phyloP scores from a whole-genome alignment of 2,329 filamentous ascomycete genomes.

The Colletotrichum lentis region DNA sequence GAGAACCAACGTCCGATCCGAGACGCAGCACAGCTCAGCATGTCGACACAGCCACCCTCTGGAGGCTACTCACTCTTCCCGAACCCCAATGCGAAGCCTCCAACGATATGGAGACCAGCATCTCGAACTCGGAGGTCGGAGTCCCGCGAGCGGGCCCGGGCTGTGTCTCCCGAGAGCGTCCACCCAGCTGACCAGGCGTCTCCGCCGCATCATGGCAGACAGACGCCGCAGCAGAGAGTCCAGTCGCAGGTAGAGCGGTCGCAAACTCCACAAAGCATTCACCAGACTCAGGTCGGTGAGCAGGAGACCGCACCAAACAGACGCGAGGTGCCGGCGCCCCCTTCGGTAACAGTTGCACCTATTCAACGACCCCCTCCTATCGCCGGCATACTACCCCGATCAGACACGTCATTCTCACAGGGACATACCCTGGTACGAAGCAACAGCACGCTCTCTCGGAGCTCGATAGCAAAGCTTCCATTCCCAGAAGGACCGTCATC shows the following conservation, averaged over 20 bases:
- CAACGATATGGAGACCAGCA: constrained; percentile 53
- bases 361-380: constrained; percentile 53
- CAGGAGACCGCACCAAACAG: constrained; percentile 21
- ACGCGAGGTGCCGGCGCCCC: constrained; percentile 27
- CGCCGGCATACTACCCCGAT: constrained; percentile 55
- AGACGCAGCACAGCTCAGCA: constrained; percentile 40
- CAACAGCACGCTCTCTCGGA: constrained; percentile 60
- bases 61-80: constrained; percentile 67
- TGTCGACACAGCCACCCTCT: constrained; percentile 51
- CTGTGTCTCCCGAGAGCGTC: constrained; percentile 47
- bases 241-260: constrained; percentile 49
- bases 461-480: constrained; percentile 66
- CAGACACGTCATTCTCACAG: constrained; percentile 62
- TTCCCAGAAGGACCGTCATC: constrained; percentile 48
- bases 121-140: constrained; percentile 51
- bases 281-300: constrained; percentile 33
- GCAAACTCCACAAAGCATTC: constrained; percentile 42
- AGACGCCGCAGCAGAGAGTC: constrained; percentile 46
- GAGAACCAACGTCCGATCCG: constrained; percentile 16
- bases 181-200: constrained; percentile 42
- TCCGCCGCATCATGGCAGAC: constrained; percentile 46
- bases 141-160: constrained; percentile 48
- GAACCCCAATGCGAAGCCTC: constrained; percentile 56
- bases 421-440: constrained; percentile 59
- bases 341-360: constrained; percentile 35